These are phyloP conservation scores for Botryosphaeria agaves DNA, from an alignment of 2,329 filamentous ascomycete genomes.

Conservation along the genomic window DNA sequence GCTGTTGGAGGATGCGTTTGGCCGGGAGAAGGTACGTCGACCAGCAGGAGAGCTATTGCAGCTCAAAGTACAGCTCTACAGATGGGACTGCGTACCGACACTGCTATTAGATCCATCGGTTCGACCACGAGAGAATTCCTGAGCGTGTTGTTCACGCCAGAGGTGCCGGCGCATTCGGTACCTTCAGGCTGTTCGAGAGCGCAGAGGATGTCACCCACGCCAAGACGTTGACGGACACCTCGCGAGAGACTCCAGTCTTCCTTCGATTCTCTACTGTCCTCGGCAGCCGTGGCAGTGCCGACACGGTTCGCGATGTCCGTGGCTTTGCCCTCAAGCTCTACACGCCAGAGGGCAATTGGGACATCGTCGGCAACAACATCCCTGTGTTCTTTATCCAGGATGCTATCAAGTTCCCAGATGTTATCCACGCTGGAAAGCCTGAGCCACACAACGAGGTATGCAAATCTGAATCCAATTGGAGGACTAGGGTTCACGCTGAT, in stretches of 20 bases:
- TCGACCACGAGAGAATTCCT: slow-evolving; percentile 58
- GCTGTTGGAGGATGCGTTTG: slow-evolving; percentile 56
- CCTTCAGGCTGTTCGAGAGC: slow-evolving; percentile 48
- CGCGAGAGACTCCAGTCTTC: slow-evolving; percentile 48
- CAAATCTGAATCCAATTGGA: no score
- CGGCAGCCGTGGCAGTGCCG: slow-evolving; percentile 56
- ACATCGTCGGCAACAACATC: slow-evolving; percentile 58
- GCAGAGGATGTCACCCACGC: slow-evolving; percentile 45
- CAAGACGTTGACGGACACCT: slow-evolving; percentile 49
- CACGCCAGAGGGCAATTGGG: slow-evolving; percentile 62
- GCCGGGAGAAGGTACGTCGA: slow-evolving; percentile 49
- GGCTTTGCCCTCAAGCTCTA: slow-evolving; percentile 69
- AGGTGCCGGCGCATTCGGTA: slow-evolving; percentile 46
- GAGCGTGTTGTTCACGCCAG: slow-evolving; percentile 52
- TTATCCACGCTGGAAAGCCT: slow-evolving; percentile 47
- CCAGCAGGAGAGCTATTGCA: no score
- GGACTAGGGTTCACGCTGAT: no score
- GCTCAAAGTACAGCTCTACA: no score
- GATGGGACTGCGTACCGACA: no score
- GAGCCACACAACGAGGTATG: slow-evolving; percentile 52
- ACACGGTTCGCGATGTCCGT: slow-evolving; percentile 69
- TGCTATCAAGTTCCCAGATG: slow-evolving; percentile 54
- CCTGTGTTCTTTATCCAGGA: slow-evolving; percentile 65
- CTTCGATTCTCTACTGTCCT: slow-evolving; percentile 64
- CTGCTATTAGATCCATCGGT: slow-evolving; percentile 51